Evolutionary conservation across 768 basidiomycete genomes (phyloP).

Genomic region (Lanmaoa pseudosensibilis): DNA sequence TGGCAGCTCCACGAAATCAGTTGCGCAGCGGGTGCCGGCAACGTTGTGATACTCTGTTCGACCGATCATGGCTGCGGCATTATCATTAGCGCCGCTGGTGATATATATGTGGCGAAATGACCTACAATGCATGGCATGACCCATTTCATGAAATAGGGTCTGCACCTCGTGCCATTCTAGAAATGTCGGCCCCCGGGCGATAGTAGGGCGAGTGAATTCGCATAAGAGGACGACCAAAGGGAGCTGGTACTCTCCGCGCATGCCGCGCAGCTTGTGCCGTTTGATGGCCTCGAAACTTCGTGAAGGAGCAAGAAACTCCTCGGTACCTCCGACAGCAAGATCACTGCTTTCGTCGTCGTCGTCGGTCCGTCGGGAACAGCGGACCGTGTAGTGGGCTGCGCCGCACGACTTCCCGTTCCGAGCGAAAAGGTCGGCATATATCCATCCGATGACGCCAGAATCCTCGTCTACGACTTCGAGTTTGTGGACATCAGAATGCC

Average conservation of each 20-base stretch:
- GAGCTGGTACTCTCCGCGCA: constrained; percentile 76
- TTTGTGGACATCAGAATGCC: constrained; percentile 88
- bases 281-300: constrained; percentile 64
- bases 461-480: constrained; percentile 91
- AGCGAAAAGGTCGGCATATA: constrained; percentile 91
- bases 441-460: constrained; percentile 85
- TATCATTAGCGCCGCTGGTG: constrained; percentile 5
- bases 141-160: constrained; percentile 98
- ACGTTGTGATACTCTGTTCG: constrained; percentile 97
- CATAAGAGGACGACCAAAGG: constrained; percentile 91
- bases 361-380: constrained; percentile 90
- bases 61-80: constrained; percentile 86
- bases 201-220: constrained; percentile 71
- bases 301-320: constrained; percentile 47
- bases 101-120: constrained; percentile 14
- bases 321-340: constrained; percentile 39
- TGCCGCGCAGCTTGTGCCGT: constrained; percentile 56
- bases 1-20: constrained; percentile 96
- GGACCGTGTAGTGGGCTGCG: constrained; percentile 96
- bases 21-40: constrained; percentile 94
- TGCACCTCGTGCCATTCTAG: constrained; percentile 92
- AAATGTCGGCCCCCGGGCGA: constrained; percentile 63
- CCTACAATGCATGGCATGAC: constrained; percentile 99
- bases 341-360: constrained; percentile 83
- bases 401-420: constrained; percentile 83